Evolutionary conservation across 805 yeast species (phyloP).

Genomic region (Saccharomycopsis oosterbeekiorum): DNA sequence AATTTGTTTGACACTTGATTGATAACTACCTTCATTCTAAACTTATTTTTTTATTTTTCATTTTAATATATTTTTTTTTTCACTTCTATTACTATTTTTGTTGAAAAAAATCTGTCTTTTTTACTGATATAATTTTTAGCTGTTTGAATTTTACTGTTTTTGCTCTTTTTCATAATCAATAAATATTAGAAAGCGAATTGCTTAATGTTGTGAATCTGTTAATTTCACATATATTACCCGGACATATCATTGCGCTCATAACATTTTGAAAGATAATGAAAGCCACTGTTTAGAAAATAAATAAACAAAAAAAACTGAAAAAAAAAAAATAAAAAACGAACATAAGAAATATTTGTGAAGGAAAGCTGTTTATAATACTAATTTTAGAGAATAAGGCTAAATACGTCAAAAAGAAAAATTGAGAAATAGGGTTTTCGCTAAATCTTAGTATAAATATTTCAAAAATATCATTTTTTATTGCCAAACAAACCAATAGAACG

Average conservation of each 20-base stretch:
- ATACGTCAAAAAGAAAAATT: not conserved
- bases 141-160: too few species aligned
- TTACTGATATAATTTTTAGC: too few species aligned
- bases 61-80: not conserved
- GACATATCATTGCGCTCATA: not conserved
- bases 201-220: too few species aligned
- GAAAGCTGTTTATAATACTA: too few species aligned
- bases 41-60: not conserved
- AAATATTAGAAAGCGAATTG: too few species aligned
- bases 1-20: slow-evolving; percentile 10
- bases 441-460: too few species aligned
- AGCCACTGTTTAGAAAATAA: not conserved
- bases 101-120: too few species aligned
- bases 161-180: too few species aligned
- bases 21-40: too few species aligned
- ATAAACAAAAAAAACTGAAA: too few species aligned
- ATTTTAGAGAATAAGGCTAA: not conserved
- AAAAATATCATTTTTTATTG: too few species aligned
- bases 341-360: not conserved
- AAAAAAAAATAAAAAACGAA: not conserved
- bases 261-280: not conserved
- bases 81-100: not conserved
- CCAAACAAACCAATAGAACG: too few species aligned
- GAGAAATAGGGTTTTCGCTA: not conserved
- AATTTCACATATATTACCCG: not conserved